Evolutionary conservation across 2,329 filamentous ascomycete genomes (phyloP), one percentile per base, ranked within the genome.

Genomic region (Diaporthe eres): DNA sequence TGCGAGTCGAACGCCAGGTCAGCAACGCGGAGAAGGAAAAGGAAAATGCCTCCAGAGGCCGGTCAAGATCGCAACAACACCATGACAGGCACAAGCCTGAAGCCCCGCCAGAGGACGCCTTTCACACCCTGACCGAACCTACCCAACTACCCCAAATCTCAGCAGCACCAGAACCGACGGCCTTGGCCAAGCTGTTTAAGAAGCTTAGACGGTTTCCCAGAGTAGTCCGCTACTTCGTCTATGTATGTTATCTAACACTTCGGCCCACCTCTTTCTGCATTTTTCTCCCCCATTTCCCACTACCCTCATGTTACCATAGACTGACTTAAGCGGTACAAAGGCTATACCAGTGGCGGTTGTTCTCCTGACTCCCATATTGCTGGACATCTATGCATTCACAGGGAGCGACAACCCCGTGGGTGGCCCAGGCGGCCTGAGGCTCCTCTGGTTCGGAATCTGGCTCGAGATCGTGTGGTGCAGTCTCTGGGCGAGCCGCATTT

Each of bases 401-500:
- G 75, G 84, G 2, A 78, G 82, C 6, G 81, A 82, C n/a, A 81
- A 84, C 17, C 82, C 93, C 2, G 91, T 90, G 17, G 89, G 89
- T 9, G 89, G 89, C 2, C 90, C 93, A 3, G 95, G 95, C 0
- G 95, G 93, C 28, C 95, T 98, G 0, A 82, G 91, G 77, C 86
- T 98, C 60, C 86, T 95, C 76, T 98, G 96, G 96, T 98, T 98
- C 81, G 94, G 94, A 42, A 95, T 98, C 77, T 98, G 96, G 96
- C 89, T 98, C 25, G 94, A 98, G 83, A 95, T 98, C 57, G 89
- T 98, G 37, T 98, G 96, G 96, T 88, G 96, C 77, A 95, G 95
- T 0, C 88, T 98, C 0, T 98, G 96, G 96, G 93, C 93, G 28
- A 93, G 88, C 1, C 87, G 89, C 17, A 89, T 91, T 81, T 78